Percentiles rank a stretch among this genome's conserved stretches.
phyloP scores from a whole-genome alignment of 306 rosid species.

The Vigna mungo region DNA sequence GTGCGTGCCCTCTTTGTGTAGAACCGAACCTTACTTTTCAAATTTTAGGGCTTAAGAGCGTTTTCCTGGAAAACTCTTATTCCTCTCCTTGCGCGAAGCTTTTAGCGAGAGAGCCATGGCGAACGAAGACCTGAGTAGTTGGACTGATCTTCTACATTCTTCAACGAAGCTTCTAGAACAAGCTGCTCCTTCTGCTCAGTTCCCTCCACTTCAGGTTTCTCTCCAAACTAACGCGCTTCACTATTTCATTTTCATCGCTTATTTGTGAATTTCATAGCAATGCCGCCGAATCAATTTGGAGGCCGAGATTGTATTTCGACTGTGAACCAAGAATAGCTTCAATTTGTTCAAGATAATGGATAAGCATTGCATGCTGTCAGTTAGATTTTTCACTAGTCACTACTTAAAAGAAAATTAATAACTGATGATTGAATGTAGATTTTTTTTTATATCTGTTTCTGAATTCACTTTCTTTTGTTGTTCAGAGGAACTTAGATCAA shows the following conservation, averaged over 20 bases:
- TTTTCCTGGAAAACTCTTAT: neutral
- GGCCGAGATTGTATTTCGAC: constrained; percentile 2
- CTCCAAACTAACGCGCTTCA: constrained; percentile 3
- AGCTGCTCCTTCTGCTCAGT: constrained; percentile 97
- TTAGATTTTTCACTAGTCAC: neutral
- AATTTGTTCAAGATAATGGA: constrained; percentile 23
- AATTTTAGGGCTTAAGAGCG: constrained; percentile 48
- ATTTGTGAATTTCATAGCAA: neutral
- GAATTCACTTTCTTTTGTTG: constrained; percentile 30
- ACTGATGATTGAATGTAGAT: neutral
- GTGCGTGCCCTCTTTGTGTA: neutral
- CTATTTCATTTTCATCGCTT: neutral
- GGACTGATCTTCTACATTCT: constrained; percentile 93
- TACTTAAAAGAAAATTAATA: neutral
- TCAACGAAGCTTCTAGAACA: constrained; percentile 98
- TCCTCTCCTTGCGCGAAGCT: neutral
- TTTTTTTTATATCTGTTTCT: constrained; percentile 23
- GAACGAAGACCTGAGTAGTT: constrained; percentile 68
- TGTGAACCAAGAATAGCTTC: constrained; percentile 32
- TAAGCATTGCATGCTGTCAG: constrained; percentile 5
- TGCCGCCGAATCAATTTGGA: constrained; percentile 22
- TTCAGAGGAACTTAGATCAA: constrained; percentile 95
- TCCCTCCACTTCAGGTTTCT: constrained; percentile 94
- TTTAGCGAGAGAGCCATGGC: constrained; percentile 56
- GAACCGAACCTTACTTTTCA: constrained; percentile 32